Evolutionary conservation across 2,329 filamentous ascomycete species (phyloP), one percentile per base, ranked within the genome.

Genomic region (Lasiodiplodia sp.): DNA sequence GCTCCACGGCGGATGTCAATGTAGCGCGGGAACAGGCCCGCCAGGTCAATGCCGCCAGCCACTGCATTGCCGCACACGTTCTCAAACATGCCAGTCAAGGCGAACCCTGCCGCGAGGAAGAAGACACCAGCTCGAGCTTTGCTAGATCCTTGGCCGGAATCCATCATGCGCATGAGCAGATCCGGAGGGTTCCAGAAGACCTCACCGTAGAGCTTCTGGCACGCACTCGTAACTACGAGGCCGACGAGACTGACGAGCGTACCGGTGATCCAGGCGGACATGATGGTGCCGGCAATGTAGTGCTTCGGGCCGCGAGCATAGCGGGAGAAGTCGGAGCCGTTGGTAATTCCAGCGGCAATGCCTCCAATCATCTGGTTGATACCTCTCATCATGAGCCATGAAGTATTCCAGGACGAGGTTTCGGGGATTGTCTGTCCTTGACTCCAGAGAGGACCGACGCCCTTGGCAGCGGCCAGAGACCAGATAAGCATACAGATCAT

Each of bases 401-500:
- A 82, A 0, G 77, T 72, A 69, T 79, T 80, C 76, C 77, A 83
- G 10, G 57, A 40, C 2, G 78, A 80, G 4, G 72, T 73, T n/a
- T 73, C 69, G 0, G 81, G 79, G 2, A 83, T 73, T 0, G 72
- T 70, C 47, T 81, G 75, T 14, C 78, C 80, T 28, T 76, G 74
- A 34, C 74, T 76, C 73, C 84, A 82, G 2, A 86, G 76, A 71
- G 34, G 76, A 1, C 83, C 83, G 5, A 83, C 81, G 1, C 83
- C 83, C 56, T 78, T 77, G 1, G 83, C 83, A 1, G 78, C 78
- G 3, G 79, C 72, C 4, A 85, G 73, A 1, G 83, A 79, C 84
- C 84, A 85, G 52, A 83, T 83, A 77, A 86, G 38, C 66, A 68
- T 68, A 63, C 75, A 74, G 10, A 85, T 58, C 83, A 86, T 86